Base-by-base conservation (phyloP, 208 protist species). In the Wallacemonas rigidus region DNA sequence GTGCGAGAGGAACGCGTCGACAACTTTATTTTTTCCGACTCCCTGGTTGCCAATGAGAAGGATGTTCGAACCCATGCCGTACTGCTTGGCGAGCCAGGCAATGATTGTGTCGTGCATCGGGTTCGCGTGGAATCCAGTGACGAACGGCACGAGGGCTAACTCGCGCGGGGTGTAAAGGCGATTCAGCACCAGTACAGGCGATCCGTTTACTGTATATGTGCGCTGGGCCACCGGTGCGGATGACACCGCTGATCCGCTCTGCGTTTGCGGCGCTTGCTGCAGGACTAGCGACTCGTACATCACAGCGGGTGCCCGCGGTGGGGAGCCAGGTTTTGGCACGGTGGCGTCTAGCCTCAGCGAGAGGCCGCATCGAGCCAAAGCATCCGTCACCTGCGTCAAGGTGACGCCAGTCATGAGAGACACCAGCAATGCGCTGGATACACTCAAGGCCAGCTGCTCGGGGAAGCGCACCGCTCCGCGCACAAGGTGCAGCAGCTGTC, bases 21-120 rank as follows among this genome's bases (percentile, higher is more conserved):
- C 86, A 55, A 98, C 83, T 79, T 98, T 98, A 84, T 99, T 99
- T 81, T 99, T 99, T 40, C 98, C 98, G 38, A 98, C 94, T 26
- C 96, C 92, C 67, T 99, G 98, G 68, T 97, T 98, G 58, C 97
- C 97, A 39, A 99, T 96, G 38, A 99, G 87, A 7, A 99, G 87
- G 38, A 98, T 82, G 61, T 93, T 95, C 72, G 81, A 86, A 15
- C 81, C 76, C 74, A 91, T 81, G 2, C 81, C 83, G 72, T 92
- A 89, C 76, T 99, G 95, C 72, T 90, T 87, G 3, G 95, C 85
- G 45, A 99, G 82, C 78, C 94, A 95, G 2, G 74, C 75, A 54
- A 98, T 79, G 47, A 98, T 82, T 2, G 68, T 73, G 55, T 93
- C 81, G 64, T 99, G 98, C 53, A 92, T 73, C 14, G 76, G 81